These are phyloP conservation scores for Sanghuangporus sanghuang DNA, from an alignment of 1,284 basidiomycete species.

Conservation along the genomic window DNA sequence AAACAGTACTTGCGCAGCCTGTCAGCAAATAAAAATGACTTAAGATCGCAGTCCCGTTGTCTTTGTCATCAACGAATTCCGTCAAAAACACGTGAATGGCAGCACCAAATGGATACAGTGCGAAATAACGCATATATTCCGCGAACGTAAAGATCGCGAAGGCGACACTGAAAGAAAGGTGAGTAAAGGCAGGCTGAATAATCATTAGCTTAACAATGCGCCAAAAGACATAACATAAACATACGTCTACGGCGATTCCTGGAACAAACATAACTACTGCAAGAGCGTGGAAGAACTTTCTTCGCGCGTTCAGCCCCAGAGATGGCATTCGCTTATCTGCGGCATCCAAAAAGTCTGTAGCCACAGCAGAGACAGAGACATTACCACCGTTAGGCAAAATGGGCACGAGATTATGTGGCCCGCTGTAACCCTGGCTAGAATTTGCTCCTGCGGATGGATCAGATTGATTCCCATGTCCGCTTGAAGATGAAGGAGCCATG, in stretches of 20 bases:
- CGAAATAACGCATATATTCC: conserved; percentile 97
- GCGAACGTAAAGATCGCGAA: conserved; percentile 94
- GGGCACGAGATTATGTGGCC: conserved; percentile 42
- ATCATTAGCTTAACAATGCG: background rate
- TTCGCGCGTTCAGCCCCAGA: conserved; percentile 86
- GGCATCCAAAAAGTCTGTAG: conserved; percentile 81
- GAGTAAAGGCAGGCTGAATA: conserved; percentile 90
- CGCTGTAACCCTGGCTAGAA: conserved; percentile 28
- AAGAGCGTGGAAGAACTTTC: conserved; percentile 96
- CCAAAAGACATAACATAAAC: conserved; percentile 31
- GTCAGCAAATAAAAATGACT: conserved; percentile 97
- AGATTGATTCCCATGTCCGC: background rate
- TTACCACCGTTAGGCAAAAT: conserved; percentile 47
- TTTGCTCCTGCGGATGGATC: conserved; percentile 1
- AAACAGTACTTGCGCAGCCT: conserved; percentile 89
- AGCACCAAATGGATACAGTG: conserved; percentile 94
- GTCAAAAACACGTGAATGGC: conserved; percentile 94
- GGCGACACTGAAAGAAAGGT: conserved; percentile 89
- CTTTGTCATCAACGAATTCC: conserved; percentile 95
- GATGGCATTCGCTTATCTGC: conserved; percentile 88
- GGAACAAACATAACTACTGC: conserved; percentile 96
- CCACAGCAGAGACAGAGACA: conserved; percentile 56
- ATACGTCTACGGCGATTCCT: conserved; percentile 86
- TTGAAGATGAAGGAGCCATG: background rate
- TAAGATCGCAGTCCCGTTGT: conserved; percentile 93